A percentile compares a stretch with the other conserved stretches of the same genome.
phyloP scores from a whole-genome alignment of 148 eudicot species.

The Diospyros lotus region DNA sequence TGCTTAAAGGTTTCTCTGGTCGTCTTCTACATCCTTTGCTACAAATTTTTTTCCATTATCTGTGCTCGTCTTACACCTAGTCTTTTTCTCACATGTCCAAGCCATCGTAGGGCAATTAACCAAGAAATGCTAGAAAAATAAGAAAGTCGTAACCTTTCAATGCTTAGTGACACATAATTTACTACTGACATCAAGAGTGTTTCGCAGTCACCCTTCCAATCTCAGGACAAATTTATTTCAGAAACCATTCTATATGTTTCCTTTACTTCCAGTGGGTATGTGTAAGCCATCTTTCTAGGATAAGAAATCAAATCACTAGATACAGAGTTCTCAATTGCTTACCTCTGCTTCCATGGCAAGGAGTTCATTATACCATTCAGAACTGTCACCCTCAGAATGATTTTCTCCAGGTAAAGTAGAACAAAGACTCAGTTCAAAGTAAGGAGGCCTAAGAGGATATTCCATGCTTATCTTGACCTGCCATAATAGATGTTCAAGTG shows the following conservation, averaged over 20 bases:
- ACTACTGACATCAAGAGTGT: background rate
- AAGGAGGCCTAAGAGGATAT: conserved; percentile 92
- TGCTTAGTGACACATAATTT: background rate
- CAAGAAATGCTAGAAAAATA: background rate
- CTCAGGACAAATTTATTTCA: conserved; percentile 8
- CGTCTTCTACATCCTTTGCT: no score
- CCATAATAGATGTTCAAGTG: conserved; percentile 19
- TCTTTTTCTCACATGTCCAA: no score
- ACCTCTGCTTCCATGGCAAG: conserved; percentile 99
- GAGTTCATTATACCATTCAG: conserved; percentile 76
- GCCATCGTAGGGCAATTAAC: background rate
- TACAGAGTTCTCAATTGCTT: conserved; percentile 13
- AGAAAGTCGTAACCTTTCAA: background rate
- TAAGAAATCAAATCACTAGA: background rate
- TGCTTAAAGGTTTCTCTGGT: background rate
- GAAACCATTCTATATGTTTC: background rate
- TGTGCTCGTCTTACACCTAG: no score
- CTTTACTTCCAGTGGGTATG: background rate
- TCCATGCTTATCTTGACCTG: conserved; percentile 82
- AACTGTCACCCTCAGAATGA: conserved; percentile 26
- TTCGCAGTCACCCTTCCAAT: background rate
- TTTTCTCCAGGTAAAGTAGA: conserved; percentile 36
- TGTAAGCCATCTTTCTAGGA: background rate
- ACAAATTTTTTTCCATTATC: no score
- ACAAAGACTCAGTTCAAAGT: conserved; percentile 42